A percentile compares a stretch with the other conserved stretches of the same genome.
phyloP scores from a whole-genome alignment of 2,329 filamentous ascomycete species.

The Scedosporium boydii region DNA sequence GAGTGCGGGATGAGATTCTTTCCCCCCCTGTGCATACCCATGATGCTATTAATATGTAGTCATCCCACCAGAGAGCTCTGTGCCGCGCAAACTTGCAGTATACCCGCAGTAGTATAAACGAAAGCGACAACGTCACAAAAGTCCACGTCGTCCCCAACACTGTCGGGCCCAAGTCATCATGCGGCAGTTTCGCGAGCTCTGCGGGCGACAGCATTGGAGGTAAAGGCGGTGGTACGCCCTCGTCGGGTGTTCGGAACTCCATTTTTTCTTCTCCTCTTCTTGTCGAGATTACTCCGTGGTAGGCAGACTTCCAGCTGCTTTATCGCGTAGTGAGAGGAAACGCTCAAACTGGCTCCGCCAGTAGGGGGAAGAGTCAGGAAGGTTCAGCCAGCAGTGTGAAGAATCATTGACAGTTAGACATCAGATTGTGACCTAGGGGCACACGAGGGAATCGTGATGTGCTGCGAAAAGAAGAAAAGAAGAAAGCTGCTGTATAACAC shows the following conservation, averaged over 20 bases:
- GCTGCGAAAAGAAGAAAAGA: not conserved
- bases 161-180: conserved; percentile 5
- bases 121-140: conserved; percentile 6
- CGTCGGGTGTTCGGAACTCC: not conserved
- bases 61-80: conserved; percentile 26
- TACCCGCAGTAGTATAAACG: conserved; percentile 18
- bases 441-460: not conserved
- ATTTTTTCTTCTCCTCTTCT: not conserved
- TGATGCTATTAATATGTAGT: conserved; percentile 22
- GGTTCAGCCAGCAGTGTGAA: not conserved
- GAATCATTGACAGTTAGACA: not conserved
- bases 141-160: conserved; percentile 8
- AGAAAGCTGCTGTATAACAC: not conserved
- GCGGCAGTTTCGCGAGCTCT: conserved; percentile 1
- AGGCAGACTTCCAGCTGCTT: not conserved
- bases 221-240: not conserved
- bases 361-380: not conserved
- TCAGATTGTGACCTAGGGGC: not conserved
- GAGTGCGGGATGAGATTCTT: not conserved
- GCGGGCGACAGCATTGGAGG: not conserved
- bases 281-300: no score
- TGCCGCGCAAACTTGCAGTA: conserved; percentile 27
- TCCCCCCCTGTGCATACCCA: conserved; percentile 18
- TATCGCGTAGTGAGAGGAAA: not conserved
- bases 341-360: not conserved